Evolutionary conservation across 169 alveolate genomes (phyloP), one percentile per base, ranked within the genome.

Genomic region (Eimeria falciformis): DNA sequence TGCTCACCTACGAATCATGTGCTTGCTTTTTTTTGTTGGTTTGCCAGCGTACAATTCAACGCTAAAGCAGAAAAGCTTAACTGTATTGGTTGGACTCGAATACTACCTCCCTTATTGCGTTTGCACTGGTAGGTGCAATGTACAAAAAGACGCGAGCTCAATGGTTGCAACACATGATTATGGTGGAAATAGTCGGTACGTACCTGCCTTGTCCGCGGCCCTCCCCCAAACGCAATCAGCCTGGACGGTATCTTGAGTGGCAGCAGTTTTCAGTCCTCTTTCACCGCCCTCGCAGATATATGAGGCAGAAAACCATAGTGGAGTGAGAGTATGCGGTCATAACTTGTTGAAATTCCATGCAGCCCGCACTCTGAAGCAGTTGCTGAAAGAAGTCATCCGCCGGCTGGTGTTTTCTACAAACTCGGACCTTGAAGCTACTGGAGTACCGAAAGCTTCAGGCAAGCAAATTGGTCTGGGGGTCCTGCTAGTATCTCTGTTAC

Each of bases 361-460:
- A 87, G 93, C 93, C 18, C 85, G 93, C 27, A 87, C 93, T 23
- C 86, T 87, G 47, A 87, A 87, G 27, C 93, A 78, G 65, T 66
- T 87, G 78, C 87, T 87, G 68, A 87, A 71, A 46, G 93, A 78
- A 5, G 87, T 56, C 37, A 27, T 87, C 79, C 85, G 93, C 29
- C 73, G 86, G 7, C 37, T 87, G 53, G 87, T 87, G 56, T 87
- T 87, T 25, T 50, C 79, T 46, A 78, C 93, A n/a, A 77, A 55
- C 37, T 27, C 43, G 71, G 89, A 79, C 37, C 89, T 79, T 18
- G 53, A 79, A 37, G 53, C 75, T n/a, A 29, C 53, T 18, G 89
- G 75, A 25, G 37, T 50, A 62, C 6, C 75, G 89, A 79, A 79
- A 55, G 89, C 46, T 55, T 17, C 73, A 17, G 89, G 89, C 50